A percentile compares a stretch with the other conserved stretches of the same genome.
Evolutionary conservation across 495 filamentous ascomycete genomes (phyloP).

Genomic region (Alectoria sarmentosa): DNA sequence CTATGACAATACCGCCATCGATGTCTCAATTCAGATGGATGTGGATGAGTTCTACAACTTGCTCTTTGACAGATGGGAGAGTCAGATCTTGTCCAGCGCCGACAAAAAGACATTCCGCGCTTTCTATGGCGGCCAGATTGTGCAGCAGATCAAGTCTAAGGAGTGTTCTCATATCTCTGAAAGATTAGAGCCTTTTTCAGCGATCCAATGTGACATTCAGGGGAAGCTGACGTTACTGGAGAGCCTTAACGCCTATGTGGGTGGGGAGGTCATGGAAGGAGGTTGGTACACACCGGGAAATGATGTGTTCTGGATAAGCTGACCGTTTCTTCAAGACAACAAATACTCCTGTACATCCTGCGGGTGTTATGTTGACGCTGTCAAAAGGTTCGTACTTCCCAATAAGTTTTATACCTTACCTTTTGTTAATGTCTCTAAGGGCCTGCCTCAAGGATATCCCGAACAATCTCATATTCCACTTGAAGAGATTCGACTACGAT

Average conservation of each 20-base stretch:
- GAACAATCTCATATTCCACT: conserved; percentile 88
- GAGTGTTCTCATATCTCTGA: conserved; percentile 94
- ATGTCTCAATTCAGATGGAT: conserved; percentile 89
- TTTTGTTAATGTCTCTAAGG: conserved; percentile 34
- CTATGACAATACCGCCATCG: conserved; percentile 78
- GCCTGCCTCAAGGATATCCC: conserved; percentile 91
- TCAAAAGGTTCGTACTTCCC: conserved; percentile 58
- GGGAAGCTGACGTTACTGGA: conserved; percentile 79
- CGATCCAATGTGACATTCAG: conserved; percentile 95
- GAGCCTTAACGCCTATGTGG: conserved; percentile 87
- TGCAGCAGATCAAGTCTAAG: conserved; percentile 91
- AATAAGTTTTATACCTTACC: not conserved
- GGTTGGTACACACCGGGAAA: conserved; percentile 40
- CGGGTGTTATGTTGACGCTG: conserved; percentile 84
- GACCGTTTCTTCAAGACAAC: conserved; percentile 55
- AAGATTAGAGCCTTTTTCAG: conserved; percentile 81
- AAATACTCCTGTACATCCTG: conserved; percentile 96
- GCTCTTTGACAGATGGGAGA: conserved; percentile 86
- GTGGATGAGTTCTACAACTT: conserved; percentile 97
- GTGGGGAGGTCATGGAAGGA: conserved; percentile 95
- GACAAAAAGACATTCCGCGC: conserved; percentile 71
- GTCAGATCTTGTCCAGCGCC: conserved; percentile 59
- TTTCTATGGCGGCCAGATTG: conserved; percentile 85
- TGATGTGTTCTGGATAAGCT: conserved; percentile 18
- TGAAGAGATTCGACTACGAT: conserved; percentile 97